Percentiles rank a stretch among this genome's conserved stretches.
Conservation (phyloP, 2,329 filamentous ascomycete genomes). For the Aspergillus ibericus region DNA sequence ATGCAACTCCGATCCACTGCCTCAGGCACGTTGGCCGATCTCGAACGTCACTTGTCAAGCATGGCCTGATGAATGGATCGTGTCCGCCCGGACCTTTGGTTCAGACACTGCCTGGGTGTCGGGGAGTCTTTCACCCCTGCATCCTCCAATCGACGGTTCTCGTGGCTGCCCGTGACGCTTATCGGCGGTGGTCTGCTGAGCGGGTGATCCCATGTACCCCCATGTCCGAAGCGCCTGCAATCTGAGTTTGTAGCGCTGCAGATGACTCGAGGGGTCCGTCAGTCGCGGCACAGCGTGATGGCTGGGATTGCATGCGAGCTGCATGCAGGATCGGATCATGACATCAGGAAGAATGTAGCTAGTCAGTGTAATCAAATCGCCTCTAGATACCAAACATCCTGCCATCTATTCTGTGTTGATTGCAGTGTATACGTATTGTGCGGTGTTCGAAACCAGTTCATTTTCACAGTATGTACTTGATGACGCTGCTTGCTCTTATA, state of each 20-base stretch:
- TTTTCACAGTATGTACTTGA: too few species aligned
- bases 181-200: background rate
- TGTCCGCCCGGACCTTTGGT: background rate
- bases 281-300: background rate
- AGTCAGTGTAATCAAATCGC: too few species aligned
- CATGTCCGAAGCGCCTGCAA: background rate
- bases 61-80: background rate
- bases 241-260: background rate
- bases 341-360: background rate
- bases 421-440: too few species aligned
- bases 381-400: too few species aligned
- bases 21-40: constrained; percentile 6
- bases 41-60: constrained; percentile 2
- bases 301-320: background rate
- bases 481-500: too few species aligned
- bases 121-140: background rate
- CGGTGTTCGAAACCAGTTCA: too few species aligned
- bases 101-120: background rate
- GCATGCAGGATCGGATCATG: background rate
- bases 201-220: constrained; percentile 2
- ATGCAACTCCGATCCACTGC: background rate
- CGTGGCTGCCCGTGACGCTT: constrained; percentile 1
- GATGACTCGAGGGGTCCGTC: background rate
- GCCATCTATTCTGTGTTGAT: too few species aligned
- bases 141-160: background rate